A percentile compares a stretch with the other conserved stretches of the same genome.
Evolutionary conservation across 768 basidiomycete genomes (phyloP).

Genomic region (Leucocoprinus sp.): DNA sequence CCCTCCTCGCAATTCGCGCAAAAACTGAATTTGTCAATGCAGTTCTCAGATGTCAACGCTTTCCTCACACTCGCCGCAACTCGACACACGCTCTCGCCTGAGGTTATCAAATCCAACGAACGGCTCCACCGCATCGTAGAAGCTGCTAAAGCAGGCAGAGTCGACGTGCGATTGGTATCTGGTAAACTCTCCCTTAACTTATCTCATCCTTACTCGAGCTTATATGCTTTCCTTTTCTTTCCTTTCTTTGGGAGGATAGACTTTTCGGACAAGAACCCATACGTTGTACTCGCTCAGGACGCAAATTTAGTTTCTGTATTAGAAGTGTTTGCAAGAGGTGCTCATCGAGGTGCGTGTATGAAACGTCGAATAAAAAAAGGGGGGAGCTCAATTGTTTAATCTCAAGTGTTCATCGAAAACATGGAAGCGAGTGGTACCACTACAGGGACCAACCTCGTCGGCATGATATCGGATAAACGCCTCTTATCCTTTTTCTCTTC

Average conservation of each 20-base stretch:
- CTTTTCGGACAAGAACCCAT: conserved; percentile 78
- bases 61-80: conserved; percentile 80
- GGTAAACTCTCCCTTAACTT: conserved; percentile 37
- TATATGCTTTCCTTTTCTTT: background rate
- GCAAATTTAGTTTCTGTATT: conserved; percentile 59
- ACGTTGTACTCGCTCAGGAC: conserved; percentile 53
- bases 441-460: conserved; percentile 34
- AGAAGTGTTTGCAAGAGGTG: conserved; percentile 58
- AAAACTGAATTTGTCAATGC: background rate
- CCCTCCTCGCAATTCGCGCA: background rate
- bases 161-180: conserved; percentile 70
- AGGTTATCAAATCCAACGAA: conserved; percentile 50
- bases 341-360: conserved; percentile 51
- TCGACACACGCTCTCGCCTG: conserved; percentile 54
- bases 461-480: conserved; percentile 68
- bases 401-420: background rate
- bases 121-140: conserved; percentile 62
- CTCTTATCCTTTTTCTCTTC: conserved; percentile 40
- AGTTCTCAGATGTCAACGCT: conserved; percentile 87
- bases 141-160: conserved; percentile 66
- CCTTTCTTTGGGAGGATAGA: conserved; percentile 33
- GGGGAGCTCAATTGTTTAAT: background rate
- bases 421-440: background rate
- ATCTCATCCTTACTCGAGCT: background rate
- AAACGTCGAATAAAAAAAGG: background rate